Evolutionary conservation across 1,284 basidiomycete species (phyloP).

Genomic region (Boletus semigastroideus): DNA sequence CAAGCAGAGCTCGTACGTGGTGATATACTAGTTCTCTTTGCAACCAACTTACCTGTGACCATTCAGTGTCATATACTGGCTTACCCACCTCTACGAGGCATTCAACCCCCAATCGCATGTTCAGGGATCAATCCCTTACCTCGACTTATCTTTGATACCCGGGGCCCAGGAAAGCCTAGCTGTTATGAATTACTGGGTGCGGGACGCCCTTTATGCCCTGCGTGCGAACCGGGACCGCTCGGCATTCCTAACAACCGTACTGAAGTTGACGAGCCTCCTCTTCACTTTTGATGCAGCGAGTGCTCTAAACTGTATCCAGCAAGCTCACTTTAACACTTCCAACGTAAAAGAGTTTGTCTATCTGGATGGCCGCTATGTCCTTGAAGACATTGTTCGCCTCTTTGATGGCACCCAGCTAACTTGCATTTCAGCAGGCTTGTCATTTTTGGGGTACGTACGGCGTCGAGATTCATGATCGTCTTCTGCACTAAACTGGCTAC

Average conservation of each 20-base stretch:
- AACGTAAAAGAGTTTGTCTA: constrained; percentile 8
- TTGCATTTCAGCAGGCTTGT: constrained; percentile 32
- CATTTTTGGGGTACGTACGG: constrained; percentile 19
- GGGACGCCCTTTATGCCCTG: constrained; percentile 35
- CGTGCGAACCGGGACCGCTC: constrained; percentile 12
- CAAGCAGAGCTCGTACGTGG: constrained; percentile 22
- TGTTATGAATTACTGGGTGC: constrained; percentile 42
- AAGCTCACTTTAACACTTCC: constrained; percentile 6
- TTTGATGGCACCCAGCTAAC: constrained; percentile 14
- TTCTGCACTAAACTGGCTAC: neutral
- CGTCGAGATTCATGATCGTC: neutral
- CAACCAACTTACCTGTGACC: neutral
- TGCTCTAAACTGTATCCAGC: constrained; percentile 23
- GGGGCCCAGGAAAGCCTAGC: constrained; percentile 36
- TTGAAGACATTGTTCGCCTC: constrained; percentile 36
- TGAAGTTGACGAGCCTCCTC: constrained; percentile 32
- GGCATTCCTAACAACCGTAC: constrained; percentile 31
- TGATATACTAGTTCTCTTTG: neutral
- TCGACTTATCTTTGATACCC: constrained; percentile 37
- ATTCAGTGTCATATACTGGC: constrained; percentile 29
- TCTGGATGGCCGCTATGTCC: constrained; percentile 27
- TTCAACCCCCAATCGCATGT: constrained; percentile 38
- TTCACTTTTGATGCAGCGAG: constrained; percentile 29
- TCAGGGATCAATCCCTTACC: constrained; percentile 37
- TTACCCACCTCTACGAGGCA: constrained; percentile 40